Conservation (phyloP, 352 stramenopile species). For the Phytophthora palmivora region DNA sequence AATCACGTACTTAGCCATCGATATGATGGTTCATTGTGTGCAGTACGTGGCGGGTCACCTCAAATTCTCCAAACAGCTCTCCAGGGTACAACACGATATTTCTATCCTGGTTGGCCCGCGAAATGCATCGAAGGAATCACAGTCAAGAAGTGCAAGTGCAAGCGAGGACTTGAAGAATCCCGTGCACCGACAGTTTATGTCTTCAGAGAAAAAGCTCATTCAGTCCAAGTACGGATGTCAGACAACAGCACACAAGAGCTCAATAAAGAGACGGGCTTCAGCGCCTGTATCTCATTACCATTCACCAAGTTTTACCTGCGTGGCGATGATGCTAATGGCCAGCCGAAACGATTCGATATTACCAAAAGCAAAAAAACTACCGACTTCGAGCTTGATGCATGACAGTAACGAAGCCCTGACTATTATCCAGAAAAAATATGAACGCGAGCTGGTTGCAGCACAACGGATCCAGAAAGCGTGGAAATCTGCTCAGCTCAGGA, state of each 20-base stretch:
- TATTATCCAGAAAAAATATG: conserved; percentile 9
- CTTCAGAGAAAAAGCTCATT: background rate
- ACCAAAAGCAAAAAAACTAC: background rate
- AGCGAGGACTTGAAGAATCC: conserved; percentile 15
- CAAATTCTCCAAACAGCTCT: conserved; percentile 10
- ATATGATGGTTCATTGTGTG: conserved; percentile 23
- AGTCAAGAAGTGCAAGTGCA: background rate
- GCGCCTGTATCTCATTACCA: background rate
- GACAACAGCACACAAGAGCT: background rate
- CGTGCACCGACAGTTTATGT: background rate
- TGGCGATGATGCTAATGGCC: conserved; percentile 51
- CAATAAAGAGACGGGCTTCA: background rate
- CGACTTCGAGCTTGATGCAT: background rate
- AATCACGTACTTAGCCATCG: conserved; percentile 34
- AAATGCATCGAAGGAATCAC: conserved; percentile 6
- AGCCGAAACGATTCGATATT: conserved; percentile 15
- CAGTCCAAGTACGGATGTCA: background rate
- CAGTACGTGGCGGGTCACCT: conserved; percentile 6
- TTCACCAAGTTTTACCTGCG: conserved; percentile 45
- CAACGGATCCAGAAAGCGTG: conserved; percentile 40
- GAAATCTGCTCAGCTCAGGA: conserved; percentile 20
- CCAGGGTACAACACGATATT: conserved; percentile 8
- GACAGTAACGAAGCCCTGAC: conserved; percentile 12
- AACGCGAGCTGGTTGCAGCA: conserved; percentile 25
- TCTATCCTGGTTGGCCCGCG: conserved; percentile 5